These are phyloP conservation scores for Amanita phalloides DNA, from an alignment of 768 basidiomycete species.

Conservation along the genomic window DNA sequence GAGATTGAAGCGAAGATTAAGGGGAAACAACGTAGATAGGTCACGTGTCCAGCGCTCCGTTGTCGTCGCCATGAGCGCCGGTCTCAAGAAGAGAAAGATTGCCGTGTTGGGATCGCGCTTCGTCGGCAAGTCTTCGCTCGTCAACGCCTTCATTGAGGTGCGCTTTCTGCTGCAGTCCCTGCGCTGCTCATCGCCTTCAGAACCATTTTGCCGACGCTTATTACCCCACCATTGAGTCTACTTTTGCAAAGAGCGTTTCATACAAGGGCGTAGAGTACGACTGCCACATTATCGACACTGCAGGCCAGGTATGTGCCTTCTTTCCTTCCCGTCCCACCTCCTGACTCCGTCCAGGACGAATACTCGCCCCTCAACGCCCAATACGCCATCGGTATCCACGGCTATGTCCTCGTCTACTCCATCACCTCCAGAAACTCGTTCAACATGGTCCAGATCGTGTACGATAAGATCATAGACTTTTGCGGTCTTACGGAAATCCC, in stretches of 20 bases:
- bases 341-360: constrained; percentile 59
- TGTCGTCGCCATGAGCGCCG: constrained; percentile 12
- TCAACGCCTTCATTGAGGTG: constrained; percentile 84
- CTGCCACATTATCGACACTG: constrained; percentile 96
- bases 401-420: constrained; percentile 94
- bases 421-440: constrained; percentile 85
- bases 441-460: constrained; percentile 89
- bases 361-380: constrained; percentile 89
- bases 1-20: constrained; percentile 49
- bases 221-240: constrained; percentile 92
- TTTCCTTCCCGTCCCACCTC: neutral
- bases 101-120: constrained; percentile 84
- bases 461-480: constrained; percentile 94
- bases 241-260: constrained; percentile 74
- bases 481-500: constrained; percentile 81
- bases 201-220: constrained; percentile 87
- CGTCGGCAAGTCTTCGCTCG: constrained; percentile 87
- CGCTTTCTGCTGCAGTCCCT: neutral
- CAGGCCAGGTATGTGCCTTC: constrained; percentile 68
- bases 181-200: constrained; percentile 11
- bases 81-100: constrained; percentile 77
- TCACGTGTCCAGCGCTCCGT: neutral
- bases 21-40: constrained; percentile 19
- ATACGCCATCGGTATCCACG: constrained; percentile 95
- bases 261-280: constrained; percentile 89